phyloP scores from a whole-genome alignment of 208 protist species.

The Novymonas esmeraldas region DNA sequence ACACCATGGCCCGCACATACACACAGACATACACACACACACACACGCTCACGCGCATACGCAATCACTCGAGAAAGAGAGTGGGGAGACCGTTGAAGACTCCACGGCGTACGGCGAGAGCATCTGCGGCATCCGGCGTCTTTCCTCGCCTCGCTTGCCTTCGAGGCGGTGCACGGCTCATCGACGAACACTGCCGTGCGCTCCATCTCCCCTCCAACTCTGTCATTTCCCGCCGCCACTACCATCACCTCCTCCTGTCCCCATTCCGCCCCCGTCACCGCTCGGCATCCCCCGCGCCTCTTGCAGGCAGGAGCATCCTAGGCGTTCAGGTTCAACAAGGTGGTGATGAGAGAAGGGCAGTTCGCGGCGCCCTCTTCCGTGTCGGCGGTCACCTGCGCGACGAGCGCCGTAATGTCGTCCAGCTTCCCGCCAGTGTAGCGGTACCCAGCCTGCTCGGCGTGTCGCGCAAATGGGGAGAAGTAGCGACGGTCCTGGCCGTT shows the following conservation, averaged over 20 bases:
- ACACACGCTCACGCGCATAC: neutral
- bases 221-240: too few species aligned
- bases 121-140: too few species aligned
- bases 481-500: constrained; percentile 60
- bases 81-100: too few species aligned
- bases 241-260: too few species aligned
- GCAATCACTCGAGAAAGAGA: neutral
- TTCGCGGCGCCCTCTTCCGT: constrained; percentile 21
- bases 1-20: too few species aligned
- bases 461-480: constrained; percentile 80
- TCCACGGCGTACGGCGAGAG: too few species aligned
- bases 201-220: too few species aligned
- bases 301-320: neutral
- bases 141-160: too few species aligned
- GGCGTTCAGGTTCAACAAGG: constrained; percentile 34
- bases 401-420: constrained; percentile 85
- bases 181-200: too few species aligned
- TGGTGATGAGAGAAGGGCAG: constrained; percentile 63
- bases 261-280: too few species aligned
- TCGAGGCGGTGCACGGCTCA: too few species aligned
- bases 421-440: constrained; percentile 80
- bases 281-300: too few species aligned
- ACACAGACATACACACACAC: constrained; percentile 1
- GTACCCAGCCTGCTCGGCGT: constrained; percentile 62
- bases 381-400: constrained; percentile 67